These are phyloP conservation scores for Candida methanosorbosa DNA, from an alignment of 805 yeast genomes.

Conservation along the genomic window DNA sequence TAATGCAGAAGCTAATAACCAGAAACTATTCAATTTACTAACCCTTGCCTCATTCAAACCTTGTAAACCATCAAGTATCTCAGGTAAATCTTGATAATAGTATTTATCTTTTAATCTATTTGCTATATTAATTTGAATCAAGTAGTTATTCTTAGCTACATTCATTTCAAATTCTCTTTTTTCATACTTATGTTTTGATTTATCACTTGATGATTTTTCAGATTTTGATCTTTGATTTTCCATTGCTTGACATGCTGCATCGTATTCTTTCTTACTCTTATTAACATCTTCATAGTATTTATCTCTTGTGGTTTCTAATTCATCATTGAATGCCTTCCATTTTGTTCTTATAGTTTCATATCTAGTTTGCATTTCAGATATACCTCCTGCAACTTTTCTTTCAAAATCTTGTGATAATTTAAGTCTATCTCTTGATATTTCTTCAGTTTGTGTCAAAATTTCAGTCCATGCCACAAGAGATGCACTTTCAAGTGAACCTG, in stretches of 20 bases:
- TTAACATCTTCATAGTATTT: conserved; percentile 45
- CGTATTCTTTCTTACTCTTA: conserved; percentile 70
- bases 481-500: conserved; percentile 90
- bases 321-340: conserved; percentile 54
- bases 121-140: conserved; percentile 73
- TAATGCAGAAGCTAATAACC: conserved; percentile 49
- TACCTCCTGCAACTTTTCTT: conserved; percentile 50
- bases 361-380: conserved; percentile 43
- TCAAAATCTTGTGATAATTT: conserved; percentile 53
- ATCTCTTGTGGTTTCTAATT: conserved; percentile 38
- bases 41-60: conserved; percentile 76
- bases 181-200: conserved; percentile 40
- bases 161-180: conserved; percentile 78
- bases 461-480: conserved; percentile 87
- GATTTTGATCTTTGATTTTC: conserved; percentile 72
- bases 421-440: conserved; percentile 57
- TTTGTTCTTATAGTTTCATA: conserved; percentile 45
- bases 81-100: conserved; percentile 90
- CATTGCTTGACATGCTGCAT: conserved; percentile 68
- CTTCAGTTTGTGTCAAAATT: conserved; percentile 74
- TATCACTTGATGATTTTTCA: conserved; percentile 46
- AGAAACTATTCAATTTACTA: conserved; percentile 56
- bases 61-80: conserved; percentile 76
- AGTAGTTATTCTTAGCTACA: conserved; percentile 73
- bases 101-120: conserved; percentile 90